Conservation (phyloP, 192 early-diverging fungal genomes). For the Dimargaris cristalligena region DNA sequence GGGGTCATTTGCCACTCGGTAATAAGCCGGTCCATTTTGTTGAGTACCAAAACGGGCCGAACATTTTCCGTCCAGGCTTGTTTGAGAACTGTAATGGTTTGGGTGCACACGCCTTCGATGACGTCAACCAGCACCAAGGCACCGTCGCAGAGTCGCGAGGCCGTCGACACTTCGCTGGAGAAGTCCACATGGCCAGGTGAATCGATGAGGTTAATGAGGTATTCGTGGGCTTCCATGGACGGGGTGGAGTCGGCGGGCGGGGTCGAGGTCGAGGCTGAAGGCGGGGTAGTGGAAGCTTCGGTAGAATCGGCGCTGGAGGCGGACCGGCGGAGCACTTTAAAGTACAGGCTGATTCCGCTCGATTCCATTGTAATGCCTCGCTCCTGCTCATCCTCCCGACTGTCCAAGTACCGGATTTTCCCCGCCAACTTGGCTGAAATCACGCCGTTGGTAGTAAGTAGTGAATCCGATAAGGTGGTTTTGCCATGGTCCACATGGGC, state of each 20-base stretch:
- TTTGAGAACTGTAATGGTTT: conserved; percentile 88
- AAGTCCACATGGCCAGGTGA: conserved; percentile 99
- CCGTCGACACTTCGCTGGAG: conserved; percentile 96
- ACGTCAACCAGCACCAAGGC: conserved; percentile 90
- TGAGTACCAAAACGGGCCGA: conserved; percentile 82
- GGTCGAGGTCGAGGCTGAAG: background rate
- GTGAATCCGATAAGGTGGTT: conserved; percentile 88
- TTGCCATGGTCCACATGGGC: conserved; percentile 99
- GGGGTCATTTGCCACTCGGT: conserved; percentile 87
- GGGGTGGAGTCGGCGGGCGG: background rate
- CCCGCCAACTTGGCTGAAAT: conserved; percentile 90
- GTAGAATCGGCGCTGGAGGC: too few relatives aligned
- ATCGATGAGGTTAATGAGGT: conserved; percentile 93
- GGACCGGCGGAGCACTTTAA: conserved; percentile 35
- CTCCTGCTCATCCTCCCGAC: conserved; percentile 91
- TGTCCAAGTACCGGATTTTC: conserved; percentile 90
- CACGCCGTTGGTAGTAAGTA: conserved; percentile 96
- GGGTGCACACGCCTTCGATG: conserved; percentile 98
- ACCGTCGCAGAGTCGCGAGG: conserved; percentile 90
- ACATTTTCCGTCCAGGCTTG: conserved; percentile 91
- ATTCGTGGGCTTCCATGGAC: conserved; percentile 34
- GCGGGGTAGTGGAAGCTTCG: too few relatives aligned
- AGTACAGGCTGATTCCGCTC: conserved; percentile 87
- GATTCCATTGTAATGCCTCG: conserved; percentile 99
- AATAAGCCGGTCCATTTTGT: conserved; percentile 95